Evolutionary conservation across 2,329 filamentous ascomycete genomes (phyloP), one percentile per base, ranked within the genome.

Genomic region (Alternaria triticina): DNA sequence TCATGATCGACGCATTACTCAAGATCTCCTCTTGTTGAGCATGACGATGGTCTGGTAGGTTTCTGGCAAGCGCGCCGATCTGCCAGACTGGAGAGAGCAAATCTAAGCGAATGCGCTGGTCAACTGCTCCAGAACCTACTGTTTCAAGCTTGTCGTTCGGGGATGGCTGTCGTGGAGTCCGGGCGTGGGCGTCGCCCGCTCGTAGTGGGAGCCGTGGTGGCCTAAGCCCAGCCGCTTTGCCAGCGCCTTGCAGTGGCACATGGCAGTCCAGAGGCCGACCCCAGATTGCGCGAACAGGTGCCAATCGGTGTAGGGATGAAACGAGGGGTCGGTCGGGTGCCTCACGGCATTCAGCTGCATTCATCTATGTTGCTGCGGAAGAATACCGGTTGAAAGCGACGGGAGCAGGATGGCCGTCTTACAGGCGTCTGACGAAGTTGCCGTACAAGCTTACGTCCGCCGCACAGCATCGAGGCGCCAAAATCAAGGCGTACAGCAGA

Each of bases 331-430:
- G 59, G 62, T 40, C 62, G 59, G 62, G 45, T 47, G 57, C 43
- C 27, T 47, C 54, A 62, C 61, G 55, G 60, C 64, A 66, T 45
- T 67, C 63, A 61, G 61, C 54, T 61, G 62, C 44, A 51, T 67
- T 71, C 63, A 73, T 73, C 65, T 66, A 71, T 59, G 62, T 59
- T 66, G 71, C 54, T 58, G 64, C 66, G 73, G 70, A 68, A 70
- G 68, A 74, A 64, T 65, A 64, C 73, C 74, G 74, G 74, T 43
- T 76, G 74, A 74, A 75, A 72, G 68, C 64, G 55, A 43, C 64
- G 62, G 64, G 55, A 54, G 58, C 45, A 59, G 51, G 54, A 57
- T 59, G 30, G 51, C 64, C 50, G 59, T 56, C 50, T 50, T 23
- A 57, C 57, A 27, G 47, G 61, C 50, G 59, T 56, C 50, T 50